Evolutionary conservation across 2,329 filamentous ascomycete genomes (phyloP).

Genomic region (Dactylellina drechsleri): DNA sequence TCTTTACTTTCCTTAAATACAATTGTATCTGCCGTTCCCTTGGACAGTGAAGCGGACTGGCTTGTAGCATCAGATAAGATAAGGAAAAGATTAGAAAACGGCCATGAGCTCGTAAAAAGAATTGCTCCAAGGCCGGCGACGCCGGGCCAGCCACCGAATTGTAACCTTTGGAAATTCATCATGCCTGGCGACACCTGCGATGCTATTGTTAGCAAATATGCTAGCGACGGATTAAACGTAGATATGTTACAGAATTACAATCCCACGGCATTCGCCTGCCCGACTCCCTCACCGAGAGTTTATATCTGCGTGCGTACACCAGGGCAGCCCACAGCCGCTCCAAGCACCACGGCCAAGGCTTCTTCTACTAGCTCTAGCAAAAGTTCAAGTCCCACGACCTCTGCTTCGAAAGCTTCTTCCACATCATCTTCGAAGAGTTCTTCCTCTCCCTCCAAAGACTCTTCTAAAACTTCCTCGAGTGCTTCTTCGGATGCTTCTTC

Average conservation of each 20-base stretch:
- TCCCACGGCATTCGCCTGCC: not conserved
- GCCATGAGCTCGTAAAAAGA: not conserved
- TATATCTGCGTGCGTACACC: constrained; percentile 20
- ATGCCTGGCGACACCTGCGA: constrained; percentile 3
- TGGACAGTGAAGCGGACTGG: constrained; percentile 25
- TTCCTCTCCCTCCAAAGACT: not conserved
- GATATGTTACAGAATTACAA: constrained; percentile 12
- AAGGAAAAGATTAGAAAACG: constrained; percentile 8
- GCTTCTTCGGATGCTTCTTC: not conserved
- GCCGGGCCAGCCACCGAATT: constrained; percentile 13
- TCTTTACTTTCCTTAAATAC: constrained; percentile 33
- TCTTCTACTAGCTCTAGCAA: not conserved
- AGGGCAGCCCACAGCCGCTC: not conserved
- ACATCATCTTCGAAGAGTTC: not conserved
- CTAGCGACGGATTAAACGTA: not conserved
- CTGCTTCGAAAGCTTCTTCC: not conserved
- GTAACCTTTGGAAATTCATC: constrained; percentile 22
- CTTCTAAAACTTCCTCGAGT: not conserved
- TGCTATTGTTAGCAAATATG: constrained; percentile 1
- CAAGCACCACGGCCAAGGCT: not conserved
- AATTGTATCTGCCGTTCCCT: constrained; percentile 1
- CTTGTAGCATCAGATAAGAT: constrained; percentile 12
- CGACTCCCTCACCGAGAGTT: constrained; percentile 1
- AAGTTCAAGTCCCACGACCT: not conserved
- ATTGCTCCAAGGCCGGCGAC: constrained; percentile 7